Evolutionary conservation across 192 early-diverging fungal genomes (phyloP).

Genomic region (Chytriomyces sp.): DNA sequence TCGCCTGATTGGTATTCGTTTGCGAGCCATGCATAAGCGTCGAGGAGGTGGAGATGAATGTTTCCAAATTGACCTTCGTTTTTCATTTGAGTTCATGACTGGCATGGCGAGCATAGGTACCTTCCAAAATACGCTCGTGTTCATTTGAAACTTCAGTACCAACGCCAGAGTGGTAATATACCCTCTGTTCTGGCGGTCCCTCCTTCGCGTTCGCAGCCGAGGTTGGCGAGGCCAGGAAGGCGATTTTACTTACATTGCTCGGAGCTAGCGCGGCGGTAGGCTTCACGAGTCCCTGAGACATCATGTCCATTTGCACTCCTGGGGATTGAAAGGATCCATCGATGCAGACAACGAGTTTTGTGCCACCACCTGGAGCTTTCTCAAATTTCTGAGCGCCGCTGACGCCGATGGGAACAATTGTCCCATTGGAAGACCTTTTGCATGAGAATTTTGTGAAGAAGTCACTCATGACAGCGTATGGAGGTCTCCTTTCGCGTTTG

Average conservation of each 20-base stretch:
- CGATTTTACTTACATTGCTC: neutral
- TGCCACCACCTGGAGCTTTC: no score
- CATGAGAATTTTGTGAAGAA: no score
- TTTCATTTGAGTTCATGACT: no score
- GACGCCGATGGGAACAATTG: no score
- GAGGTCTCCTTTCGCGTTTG: no score
- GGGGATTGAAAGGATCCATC: neutral
- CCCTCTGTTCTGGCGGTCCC: neutral
- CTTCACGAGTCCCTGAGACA: conserved; percentile 1
- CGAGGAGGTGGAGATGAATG: neutral
- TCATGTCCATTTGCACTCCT: neutral
- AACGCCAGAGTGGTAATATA: conserved; percentile 9
- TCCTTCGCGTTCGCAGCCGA: neutral
- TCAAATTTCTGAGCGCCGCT: no score
- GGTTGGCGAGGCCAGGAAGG: neutral
- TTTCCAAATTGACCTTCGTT: conserved; percentile 7
- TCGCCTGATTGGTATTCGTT: conserved; percentile 15
- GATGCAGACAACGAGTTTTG: no score
- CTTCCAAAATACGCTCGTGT: neutral
- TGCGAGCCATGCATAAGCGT: conserved; percentile 21
- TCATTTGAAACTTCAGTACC: neutral
- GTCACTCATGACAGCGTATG: no score
- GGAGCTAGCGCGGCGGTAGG: neutral
- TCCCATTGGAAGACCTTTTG: no score
- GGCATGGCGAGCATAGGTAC: neutral